Percentiles rank a stretch among this genome's conserved stretches.
Conservation (phyloP, 2,329 filamentous ascomycete genomes). For the Teratosphaeria pseudoeucalypti region DNA sequence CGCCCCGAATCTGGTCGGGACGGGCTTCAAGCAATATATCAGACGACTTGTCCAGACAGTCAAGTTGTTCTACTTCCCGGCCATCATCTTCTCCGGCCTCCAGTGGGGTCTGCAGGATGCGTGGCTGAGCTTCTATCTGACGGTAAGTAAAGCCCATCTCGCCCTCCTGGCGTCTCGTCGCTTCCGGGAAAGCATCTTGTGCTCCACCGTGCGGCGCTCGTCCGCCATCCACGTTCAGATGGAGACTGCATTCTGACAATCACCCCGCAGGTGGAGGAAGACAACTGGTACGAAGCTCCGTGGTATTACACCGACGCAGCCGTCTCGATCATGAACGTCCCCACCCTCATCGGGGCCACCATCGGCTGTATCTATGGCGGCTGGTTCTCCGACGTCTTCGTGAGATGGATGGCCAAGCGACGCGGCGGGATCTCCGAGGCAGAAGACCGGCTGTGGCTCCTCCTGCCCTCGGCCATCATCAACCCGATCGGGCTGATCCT, state of each 20-base stretch:
- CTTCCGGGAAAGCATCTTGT: not conserved
- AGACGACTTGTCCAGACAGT: conserved; percentile 45
- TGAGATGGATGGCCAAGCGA: conserved; percentile 44
- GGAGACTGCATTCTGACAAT: not conserved
- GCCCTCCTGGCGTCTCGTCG: not conserved
- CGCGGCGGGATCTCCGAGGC: conserved; percentile 47
- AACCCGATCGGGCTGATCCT: conserved; percentile 44
- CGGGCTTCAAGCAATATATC: conserved; percentile 45
- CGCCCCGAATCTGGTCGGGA: conserved; percentile 43
- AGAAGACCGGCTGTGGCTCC: conserved; percentile 44
- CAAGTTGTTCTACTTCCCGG: conserved; percentile 48
- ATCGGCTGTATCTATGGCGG: conserved; percentile 49
- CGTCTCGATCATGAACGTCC: conserved; percentile 49
- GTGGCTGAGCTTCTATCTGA: conserved; percentile 51
- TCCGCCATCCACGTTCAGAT: not conserved
- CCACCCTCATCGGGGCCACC: conserved; percentile 44
- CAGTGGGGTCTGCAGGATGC: conserved; percentile 52
- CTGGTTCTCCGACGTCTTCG: conserved; percentile 46
- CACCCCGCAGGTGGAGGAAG: conserved; percentile 33
- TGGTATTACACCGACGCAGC: conserved; percentile 46
- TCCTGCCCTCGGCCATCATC: conserved; percentile 40
- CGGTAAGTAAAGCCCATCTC: conserved; percentile 24
- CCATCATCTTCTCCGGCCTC: conserved; percentile 47
- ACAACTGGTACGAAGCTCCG: conserved; percentile 43
- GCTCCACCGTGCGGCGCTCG: not conserved